Conservation (phyloP, 306 rosid genomes). For the Aeschynomene evenia region DNA sequence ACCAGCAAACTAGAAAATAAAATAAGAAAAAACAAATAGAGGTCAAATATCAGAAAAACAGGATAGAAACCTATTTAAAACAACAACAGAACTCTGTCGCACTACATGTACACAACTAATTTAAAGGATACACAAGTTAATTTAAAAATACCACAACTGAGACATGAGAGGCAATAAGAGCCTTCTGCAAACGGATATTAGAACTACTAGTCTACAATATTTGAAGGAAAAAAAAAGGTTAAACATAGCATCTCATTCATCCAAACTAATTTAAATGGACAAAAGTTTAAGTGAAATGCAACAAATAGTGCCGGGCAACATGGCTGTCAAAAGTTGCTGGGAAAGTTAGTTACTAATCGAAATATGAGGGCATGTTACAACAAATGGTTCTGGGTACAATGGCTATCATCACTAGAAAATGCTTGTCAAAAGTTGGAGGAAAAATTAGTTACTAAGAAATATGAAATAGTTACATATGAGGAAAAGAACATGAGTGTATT, state of each 20-base stretch:
- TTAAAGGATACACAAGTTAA: not conserved
- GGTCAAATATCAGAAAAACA: slow-evolving; percentile 25
- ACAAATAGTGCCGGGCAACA: too few relatives aligned
- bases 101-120: not conserved
- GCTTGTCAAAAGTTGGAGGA: not conserved
- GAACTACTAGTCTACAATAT: not conserved
- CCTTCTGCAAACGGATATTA: not conserved
- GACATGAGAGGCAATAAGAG: not conserved
- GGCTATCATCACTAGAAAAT: not conserved
- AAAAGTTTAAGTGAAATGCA: not conserved
- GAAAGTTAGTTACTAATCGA: too few relatives aligned
- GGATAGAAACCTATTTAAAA: not conserved
- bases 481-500: not conserved
- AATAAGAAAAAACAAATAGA: not conserved
- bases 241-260: not conserved
- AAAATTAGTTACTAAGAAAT: not conserved
- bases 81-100: not conserved
- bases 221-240: slow-evolving; percentile 12
- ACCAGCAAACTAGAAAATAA: slow-evolving; percentile 76
- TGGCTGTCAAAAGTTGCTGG: too few relatives aligned
- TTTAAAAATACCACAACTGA: not conserved
- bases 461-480: not conserved
- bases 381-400: not conserved
- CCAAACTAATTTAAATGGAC: not conserved
- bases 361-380: not conserved